These are phyloP conservation scores for Wolfiporia cocos DNA, from an alignment of 1,284 basidiomycete species.

Conservation along the genomic window DNA sequence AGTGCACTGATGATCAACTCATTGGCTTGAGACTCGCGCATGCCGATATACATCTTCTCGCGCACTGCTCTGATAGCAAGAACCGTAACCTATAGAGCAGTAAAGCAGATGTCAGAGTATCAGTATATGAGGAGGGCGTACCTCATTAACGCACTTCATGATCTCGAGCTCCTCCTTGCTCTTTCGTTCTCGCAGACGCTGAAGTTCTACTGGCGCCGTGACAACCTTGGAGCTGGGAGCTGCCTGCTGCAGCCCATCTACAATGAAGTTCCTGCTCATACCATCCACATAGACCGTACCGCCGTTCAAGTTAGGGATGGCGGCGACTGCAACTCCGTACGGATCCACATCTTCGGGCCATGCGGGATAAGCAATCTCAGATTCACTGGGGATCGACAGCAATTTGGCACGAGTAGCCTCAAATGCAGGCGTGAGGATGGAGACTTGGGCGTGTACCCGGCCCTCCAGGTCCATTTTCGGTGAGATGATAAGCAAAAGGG, in stretches of 20 bases:
- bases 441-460: slow-evolving; percentile 37
- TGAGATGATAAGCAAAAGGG: slow-evolving; percentile 64
- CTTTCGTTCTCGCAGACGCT: slow-evolving; percentile 67
- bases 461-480: slow-evolving; percentile 29
- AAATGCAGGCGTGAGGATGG: slow-evolving; percentile 71
- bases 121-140: slow-evolving; percentile 24
- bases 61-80: slow-evolving; percentile 68
- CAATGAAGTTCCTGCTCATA: slow-evolving; percentile 51
- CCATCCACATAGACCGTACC: slow-evolving; percentile 57
- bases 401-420: slow-evolving; percentile 66
- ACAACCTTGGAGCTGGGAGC: slow-evolving; percentile 33
- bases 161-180: slow-evolving; percentile 65
- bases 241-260: slow-evolving; percentile 51
- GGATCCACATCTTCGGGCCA: slow-evolving; percentile 77
- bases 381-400: slow-evolving; percentile 44
- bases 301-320: slow-evolving; percentile 30
- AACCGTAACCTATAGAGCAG: slow-evolving; percentile 74
- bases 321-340: slow-evolving; percentile 46
- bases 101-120: too few relatives aligned
- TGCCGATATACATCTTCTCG: slow-evolving; percentile 59
- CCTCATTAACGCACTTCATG: slow-evolving; percentile 77
- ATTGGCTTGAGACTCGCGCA: slow-evolving; percentile 66
- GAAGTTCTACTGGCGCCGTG: slow-evolving; percentile 50
- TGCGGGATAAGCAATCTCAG: slow-evolving; percentile 45
- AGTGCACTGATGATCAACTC: slow-evolving; percentile 53